Evolutionary conservation across 768 basidiomycete genomes (phyloP), one percentile per base, ranked within the genome.

Genomic region (Obba rivulosa): DNA sequence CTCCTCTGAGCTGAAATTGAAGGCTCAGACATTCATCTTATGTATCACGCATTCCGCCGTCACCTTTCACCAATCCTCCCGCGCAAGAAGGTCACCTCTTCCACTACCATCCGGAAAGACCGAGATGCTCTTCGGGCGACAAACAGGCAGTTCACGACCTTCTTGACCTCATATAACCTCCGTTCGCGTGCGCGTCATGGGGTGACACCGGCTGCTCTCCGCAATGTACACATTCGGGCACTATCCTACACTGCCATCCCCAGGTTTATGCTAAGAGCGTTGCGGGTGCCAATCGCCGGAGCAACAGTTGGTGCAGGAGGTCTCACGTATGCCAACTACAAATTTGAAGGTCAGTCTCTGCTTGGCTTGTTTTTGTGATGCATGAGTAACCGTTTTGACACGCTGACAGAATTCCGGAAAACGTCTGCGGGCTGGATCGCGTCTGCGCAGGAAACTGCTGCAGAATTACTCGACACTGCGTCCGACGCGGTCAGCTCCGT

Each of bases 261-360:
- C n/a, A 74, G 83, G 54, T 88, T 95, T 55, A 80, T 95, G 39
- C 82, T 85, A 0, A 77, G 91, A 39, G 92, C 92, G 0, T 92
- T 96, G 60, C 75, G 87, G 43, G 82, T 96, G 1, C 93, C 93
- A 22, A 77, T 92, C 50, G 92, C 91, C 14, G 92, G 87, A 5
- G 87, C 84, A 31, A 91, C 91, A 1, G 79, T 94, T 21, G 94
- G 94, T 3, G 93, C 87, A 0, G 94, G 94, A 9, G 85, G 91
- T 0, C 70, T 95, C 48, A 91, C 90, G 4, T 98, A 96, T 68
- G 94, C 92, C 18, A 93, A 95, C 65, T 95, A 95, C 73, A 93
- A 93, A 70, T 85, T 95, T 59, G 94, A 98, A 73, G 91, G 94
- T 92, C 52, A 55, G 77, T 66, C 28, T 46, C 0, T n/a, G n/a